Evolutionary conservation across 495 filamentous ascomycete genomes (phyloP).

Genomic region (Talaromyces ruber): DNA sequence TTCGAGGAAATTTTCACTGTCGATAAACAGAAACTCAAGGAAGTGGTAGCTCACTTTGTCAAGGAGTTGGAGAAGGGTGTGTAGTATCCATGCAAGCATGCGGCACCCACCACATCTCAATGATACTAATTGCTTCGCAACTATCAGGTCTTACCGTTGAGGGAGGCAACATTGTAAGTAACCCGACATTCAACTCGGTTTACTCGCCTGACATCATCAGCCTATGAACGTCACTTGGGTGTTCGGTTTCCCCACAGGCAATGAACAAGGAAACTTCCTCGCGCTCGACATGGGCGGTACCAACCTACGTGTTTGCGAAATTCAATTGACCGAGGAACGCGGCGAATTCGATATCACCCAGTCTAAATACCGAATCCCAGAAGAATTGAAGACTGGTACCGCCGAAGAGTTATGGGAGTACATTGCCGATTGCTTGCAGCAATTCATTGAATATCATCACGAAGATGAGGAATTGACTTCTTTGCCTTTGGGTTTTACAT

Average conservation of each 20-base stretch:
- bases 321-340: slow-evolving; percentile 79
- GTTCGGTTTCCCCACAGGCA: slow-evolving; percentile 81
- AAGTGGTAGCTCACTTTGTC: slow-evolving; percentile 82
- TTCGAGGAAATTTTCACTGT: slow-evolving; percentile 85
- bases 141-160: slow-evolving; percentile 66
- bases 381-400: slow-evolving; percentile 86
- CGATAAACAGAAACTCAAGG: slow-evolving; percentile 69
- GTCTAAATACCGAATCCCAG: slow-evolving; percentile 95
- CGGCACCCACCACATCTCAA: neutral
- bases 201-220: slow-evolving; percentile 33
- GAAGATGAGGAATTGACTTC: slow-evolving; percentile 48
- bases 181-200: neutral
- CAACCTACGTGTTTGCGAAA: slow-evolving; percentile 95
- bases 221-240: slow-evolving; percentile 99
- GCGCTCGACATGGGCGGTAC: slow-evolving; percentile 98
- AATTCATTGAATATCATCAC: slow-evolving; percentile 93
- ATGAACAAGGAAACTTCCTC: slow-evolving; percentile 85
- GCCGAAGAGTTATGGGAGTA: slow-evolving; percentile 95
- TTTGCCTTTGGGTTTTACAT: slow-evolving; percentile 90
- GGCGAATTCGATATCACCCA: slow-evolving; percentile 98
- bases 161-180: slow-evolving; percentile 85
- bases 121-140: slow-evolving; percentile 6
- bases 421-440: slow-evolving; percentile 92
- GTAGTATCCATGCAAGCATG: slow-evolving; percentile 11
- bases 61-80: slow-evolving; percentile 80